Percentiles rank a stretch among this genome's conserved stretches.
Evolutionary conservation across 331 rosid genomes (phyloP).

Genomic region (Quercus lobata): DNA sequence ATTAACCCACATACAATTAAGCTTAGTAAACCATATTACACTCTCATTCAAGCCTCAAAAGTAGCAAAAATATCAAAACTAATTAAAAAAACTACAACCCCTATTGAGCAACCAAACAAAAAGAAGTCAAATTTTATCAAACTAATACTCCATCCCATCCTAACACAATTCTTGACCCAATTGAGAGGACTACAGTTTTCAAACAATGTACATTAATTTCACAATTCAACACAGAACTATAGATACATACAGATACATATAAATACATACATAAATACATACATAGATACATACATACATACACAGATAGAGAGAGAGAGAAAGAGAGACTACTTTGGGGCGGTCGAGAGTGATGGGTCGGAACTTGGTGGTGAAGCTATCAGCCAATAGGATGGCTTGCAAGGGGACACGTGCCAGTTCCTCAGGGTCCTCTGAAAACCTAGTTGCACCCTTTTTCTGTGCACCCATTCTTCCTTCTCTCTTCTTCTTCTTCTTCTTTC

Average conservation of each 20-base stretch:
- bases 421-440: slow-evolving; percentile 82
- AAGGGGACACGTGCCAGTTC: slow-evolving; percentile 72
- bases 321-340: slow-evolving; percentile 55
- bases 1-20: too few relatives aligned
- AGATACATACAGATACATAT: not conserved
- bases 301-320: not conserved
- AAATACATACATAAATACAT: not conserved
- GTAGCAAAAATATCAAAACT: not conserved
- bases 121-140: not conserved
- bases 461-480: slow-evolving; percentile 57
- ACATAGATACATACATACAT: not conserved
- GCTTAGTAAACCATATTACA: too few relatives aligned
- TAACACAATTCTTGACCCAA: not conserved
- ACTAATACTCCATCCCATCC: not conserved
- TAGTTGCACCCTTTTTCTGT: slow-evolving; percentile 57
- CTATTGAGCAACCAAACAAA: not conserved
- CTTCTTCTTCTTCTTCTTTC: not conserved
- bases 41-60: not conserved
- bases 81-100: not conserved
- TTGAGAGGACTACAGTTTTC: not conserved
- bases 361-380: slow-evolving; percentile 86
- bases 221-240: not conserved
- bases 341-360: slow-evolving; percentile 97
- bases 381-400: slow-evolving; percentile 92
- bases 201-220: not conserved